Evolutionary conservation across 2,329 filamentous ascomycete genomes (phyloP), one percentile per base, ranked within the genome.

Genomic region (Aspergillus texensis): DNA sequence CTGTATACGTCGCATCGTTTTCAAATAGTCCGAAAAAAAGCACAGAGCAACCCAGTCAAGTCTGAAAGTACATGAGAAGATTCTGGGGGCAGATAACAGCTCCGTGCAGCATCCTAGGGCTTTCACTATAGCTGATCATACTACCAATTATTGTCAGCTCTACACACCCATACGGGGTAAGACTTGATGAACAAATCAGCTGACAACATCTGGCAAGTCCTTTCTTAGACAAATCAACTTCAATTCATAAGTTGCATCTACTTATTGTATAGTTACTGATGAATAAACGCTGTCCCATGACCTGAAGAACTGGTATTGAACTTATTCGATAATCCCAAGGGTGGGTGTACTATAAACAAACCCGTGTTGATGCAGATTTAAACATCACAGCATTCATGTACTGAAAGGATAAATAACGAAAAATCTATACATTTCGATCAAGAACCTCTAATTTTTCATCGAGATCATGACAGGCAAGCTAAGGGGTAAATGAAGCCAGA

Each of bases 371-470:
- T 41, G 39, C 16, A n/a, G 19, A n/a, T n/a, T 41, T 5, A n/a
- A 19, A 41, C 39, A 41, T 10, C 39, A 19, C 8, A 41, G 39
- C 39, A 9, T n/a, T n/a, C 39, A 41, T n/a, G 39, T n/a, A 8
- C 39, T 41, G 39, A 19, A 41, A 41, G 9, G 6, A 32, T 1
- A n/a, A 9, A 19, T 8, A n/a, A 16, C 3, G 14, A 24, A 19
- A 55, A 55, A 4, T 55, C 52, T 55, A 55, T 55, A 55, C 32
- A 55, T 55, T 55, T 36, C 32, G 39, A n/a, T 36, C 34, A 26
- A 21, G n/a, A 55, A 55, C 32, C 32, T 55, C 52, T 55, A 55
- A 46, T 28, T 14, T 14, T 46, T 57, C 55, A 46, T 57, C n/a
- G 26, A 55, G 30, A 39, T 55, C 52, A 55, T 55, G 32, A 39